Base-by-base conservation (phyloP, 495 filamentous ascomycete genomes). In the Pyronema omphalodes region DNA sequence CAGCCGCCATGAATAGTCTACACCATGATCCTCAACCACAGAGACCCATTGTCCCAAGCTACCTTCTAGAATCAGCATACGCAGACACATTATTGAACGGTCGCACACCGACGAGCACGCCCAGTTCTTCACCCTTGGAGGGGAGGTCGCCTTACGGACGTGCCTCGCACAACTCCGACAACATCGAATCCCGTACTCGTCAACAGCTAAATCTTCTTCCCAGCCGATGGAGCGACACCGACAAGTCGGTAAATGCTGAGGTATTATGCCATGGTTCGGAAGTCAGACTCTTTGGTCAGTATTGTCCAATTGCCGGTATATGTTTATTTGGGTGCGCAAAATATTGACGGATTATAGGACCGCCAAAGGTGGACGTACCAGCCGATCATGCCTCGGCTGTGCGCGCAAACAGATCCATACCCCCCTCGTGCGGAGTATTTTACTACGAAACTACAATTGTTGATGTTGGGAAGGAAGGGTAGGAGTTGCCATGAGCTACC, bases 381-480 rank as follows among this genome's bases (percentile, higher is more conserved):
- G 91, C 39, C 12, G 39, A 43, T 43, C 23, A 95, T 62, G 86
- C 86, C 49, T 86, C 79, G 37, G 77, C 86, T 12, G 76, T 94
- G 56, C 81, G 91, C 36, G 78, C 93, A 37, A 85, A 99, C 61
- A 74, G 88, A 67, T 78, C 80, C 23, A 95, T 98, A 81, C 84
- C 91, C n/a, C 74, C 80, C 45, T 80, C 93, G 66, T 88, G 83
- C 59, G 91, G 91, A 0, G 82, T 98, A 52, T 96, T 94, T 68
- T 99, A 99, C 66, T 99, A 83, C 67, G 91, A 99, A 71, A 78
- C 94, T 9, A 83, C 79, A n/a, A 79, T 99, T 51, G 66, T 88
- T 43, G 81, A 83, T 3, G 84, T 82, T 60, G 83, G 82, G 58
- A 83, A 85, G 69, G 89, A 94, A 61, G 86, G 88, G 87, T 93